Percentiles rank a stretch among this genome's conserved stretches.
Evolutionary conservation across 208 protist genomes (phyloP).

Genomic region (Acanthamoeba lenticulata): DNA sequence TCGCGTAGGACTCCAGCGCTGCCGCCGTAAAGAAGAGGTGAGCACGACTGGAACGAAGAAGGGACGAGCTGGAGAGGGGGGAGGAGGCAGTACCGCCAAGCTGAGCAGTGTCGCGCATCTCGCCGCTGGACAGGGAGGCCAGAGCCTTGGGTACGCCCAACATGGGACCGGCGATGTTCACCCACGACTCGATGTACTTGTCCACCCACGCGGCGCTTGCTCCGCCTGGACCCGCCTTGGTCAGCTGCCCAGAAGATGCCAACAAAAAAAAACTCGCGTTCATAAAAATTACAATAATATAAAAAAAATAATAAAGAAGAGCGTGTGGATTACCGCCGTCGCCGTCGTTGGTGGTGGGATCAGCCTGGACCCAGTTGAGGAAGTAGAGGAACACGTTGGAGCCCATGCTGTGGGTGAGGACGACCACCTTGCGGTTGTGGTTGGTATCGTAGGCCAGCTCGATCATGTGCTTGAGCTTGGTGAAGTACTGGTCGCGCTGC

Average conservation of each 20-base stretch:
- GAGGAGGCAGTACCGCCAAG: conserved; percentile 76
- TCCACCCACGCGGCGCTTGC: conserved; percentile 88
- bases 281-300: not conserved
- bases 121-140: conserved; percentile 88
- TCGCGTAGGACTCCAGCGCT: conserved; percentile 81
- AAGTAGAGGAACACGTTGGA: conserved; percentile 89
- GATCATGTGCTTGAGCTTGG: conserved; percentile 86
- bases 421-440: conserved; percentile 78
- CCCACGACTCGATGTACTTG: conserved; percentile 89
- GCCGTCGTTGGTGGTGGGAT: conserved; percentile 4
- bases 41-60: not conserved
- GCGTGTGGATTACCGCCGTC: too few relatives aligned
- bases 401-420: conserved; percentile 93
- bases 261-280: too few relatives aligned
- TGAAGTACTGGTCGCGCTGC: conserved; percentile 90
- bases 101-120: conserved; percentile 91
- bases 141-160: conserved; percentile 91
- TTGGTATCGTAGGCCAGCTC: conserved; percentile 89
- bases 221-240: conserved; percentile 32
- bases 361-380: conserved; percentile 87
- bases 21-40: not conserved
- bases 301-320: not conserved
- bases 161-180: conserved; percentile 90
- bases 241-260: too few relatives aligned
- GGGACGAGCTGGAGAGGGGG: too few relatives aligned